phyloP scores from a whole-genome alignment of 495 filamentous ascomycete genomes.

The Penicillium parvum region DNA sequence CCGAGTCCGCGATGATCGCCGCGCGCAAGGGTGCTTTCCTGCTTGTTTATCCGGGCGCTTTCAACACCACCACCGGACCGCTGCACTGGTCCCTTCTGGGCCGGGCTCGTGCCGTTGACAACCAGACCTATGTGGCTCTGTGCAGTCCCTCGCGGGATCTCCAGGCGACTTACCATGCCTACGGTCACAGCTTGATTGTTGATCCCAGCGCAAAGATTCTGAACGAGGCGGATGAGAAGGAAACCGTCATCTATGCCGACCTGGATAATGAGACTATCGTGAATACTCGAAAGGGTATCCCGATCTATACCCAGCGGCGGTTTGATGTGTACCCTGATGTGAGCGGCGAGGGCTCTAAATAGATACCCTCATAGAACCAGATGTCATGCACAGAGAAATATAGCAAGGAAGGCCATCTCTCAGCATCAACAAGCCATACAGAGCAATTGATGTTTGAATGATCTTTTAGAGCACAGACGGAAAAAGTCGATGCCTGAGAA shows the following conservation, averaged over 20 bases:
- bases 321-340: slow-evolving; percentile 98
- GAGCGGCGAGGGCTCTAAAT: slow-evolving; percentile 33
- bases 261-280: slow-evolving; percentile 67
- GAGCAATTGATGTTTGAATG: too few relatives aligned
- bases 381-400: background rate
- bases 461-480: too few relatives aligned
- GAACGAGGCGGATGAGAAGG: slow-evolving; percentile 65
- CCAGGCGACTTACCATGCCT: slow-evolving; percentile 77
- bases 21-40: slow-evolving; percentile 78
- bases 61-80: slow-evolving; percentile 88
- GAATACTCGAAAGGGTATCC: slow-evolving; percentile 77
- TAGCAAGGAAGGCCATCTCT: too few relatives aligned
- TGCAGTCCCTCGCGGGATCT: slow-evolving; percentile 87
- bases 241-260: slow-evolving; percentile 73
- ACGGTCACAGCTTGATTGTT: slow-evolving; percentile 82
- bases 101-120: slow-evolving; percentile 83
- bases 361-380: too few relatives aligned
- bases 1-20: slow-evolving; percentile 87
- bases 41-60: slow-evolving; percentile 89
- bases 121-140: slow-evolving; percentile 89
- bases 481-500: too few relatives aligned
- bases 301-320: slow-evolving; percentile 76
- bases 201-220: slow-evolving; percentile 86
- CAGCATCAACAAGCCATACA: too few relatives aligned
- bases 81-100: slow-evolving; percentile 87